These are phyloP conservation scores for Plasmodium cynomolgi DNA, from an alignment of 169 alveolate genomes.

Conservation along the genomic window DNA sequence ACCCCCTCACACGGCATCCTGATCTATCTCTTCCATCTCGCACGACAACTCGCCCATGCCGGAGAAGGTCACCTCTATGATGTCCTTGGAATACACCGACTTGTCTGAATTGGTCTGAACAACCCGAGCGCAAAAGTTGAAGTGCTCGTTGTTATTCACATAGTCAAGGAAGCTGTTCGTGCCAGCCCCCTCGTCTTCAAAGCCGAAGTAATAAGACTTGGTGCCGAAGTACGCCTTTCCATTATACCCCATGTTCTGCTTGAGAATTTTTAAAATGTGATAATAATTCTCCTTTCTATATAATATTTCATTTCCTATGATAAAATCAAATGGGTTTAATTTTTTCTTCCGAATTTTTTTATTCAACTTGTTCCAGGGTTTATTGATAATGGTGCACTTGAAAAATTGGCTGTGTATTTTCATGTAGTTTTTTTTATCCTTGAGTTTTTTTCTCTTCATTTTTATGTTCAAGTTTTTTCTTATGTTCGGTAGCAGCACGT, in stretches of 20 bases:
- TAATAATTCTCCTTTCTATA: slow-evolving; percentile 71
- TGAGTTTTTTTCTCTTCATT: slow-evolving; percentile 33
- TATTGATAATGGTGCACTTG: slow-evolving; percentile 43
- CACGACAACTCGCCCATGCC: background rate
- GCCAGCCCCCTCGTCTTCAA: slow-evolving; percentile 73
- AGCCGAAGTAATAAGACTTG: slow-evolving; percentile 68
- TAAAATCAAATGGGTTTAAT: slow-evolving; percentile 54
- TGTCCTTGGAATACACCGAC: slow-evolving; percentile 60
- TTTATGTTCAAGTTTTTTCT: slow-evolving; percentile 37
- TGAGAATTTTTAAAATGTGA: slow-evolving; percentile 26
- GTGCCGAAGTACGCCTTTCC: slow-evolving; percentile 73
- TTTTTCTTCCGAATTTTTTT: slow-evolving; percentile 19
- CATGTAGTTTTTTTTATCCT: slow-evolving; percentile 31
- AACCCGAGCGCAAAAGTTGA: slow-evolving; percentile 24
- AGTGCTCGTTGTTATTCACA: slow-evolving; percentile 44
- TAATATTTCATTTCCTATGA: slow-evolving; percentile 72
- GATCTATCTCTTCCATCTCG: background rate
- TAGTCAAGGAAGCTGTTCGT: slow-evolving; percentile 47
- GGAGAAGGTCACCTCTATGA: slow-evolving; percentile 49
- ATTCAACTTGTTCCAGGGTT: slow-evolving; percentile 60
- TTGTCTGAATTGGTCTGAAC: slow-evolving; percentile 28
- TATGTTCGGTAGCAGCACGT: slow-evolving; percentile 64
- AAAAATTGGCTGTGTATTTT: slow-evolving; percentile 4
- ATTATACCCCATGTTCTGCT: slow-evolving; percentile 7
- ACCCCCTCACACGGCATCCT: background rate